Evolutionary conservation across 2,329 filamentous ascomycete genomes (phyloP).

Genomic region (Orbilia quercus): DNA sequence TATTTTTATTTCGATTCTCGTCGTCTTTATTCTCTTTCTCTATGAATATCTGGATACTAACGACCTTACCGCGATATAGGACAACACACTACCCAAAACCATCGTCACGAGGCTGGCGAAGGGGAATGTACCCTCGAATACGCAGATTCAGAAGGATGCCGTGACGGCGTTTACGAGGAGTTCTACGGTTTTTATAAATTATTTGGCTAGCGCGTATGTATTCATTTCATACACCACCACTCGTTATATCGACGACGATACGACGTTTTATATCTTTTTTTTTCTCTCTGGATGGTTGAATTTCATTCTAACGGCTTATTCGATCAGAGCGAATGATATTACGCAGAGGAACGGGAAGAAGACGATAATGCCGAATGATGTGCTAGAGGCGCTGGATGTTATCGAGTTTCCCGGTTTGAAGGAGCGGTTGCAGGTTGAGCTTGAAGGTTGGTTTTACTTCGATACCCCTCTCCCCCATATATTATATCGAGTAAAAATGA

Average conservation of each 20-base stretch:
- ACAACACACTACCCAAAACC: constrained; percentile 80
- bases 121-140: constrained; percentile 81
- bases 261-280: no score
- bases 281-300: constrained; percentile 11
- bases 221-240: no score
- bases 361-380: constrained; percentile 73
- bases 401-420: constrained; percentile 88
- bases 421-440: constrained; percentile 77
- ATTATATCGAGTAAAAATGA: no score
- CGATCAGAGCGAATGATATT: constrained; percentile 76
- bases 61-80: constrained; percentile 65
- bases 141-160: constrained; percentile 75
- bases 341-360: constrained; percentile 70
- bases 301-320: no score
- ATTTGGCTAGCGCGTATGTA: constrained; percentile 78
- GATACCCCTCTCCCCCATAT: no score
- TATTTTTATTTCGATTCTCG: no score
- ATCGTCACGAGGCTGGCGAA: constrained; percentile 84
- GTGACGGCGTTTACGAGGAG: constrained; percentile 82
- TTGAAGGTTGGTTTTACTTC: constrained; percentile 64
- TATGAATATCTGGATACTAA: not conserved
- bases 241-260: no score
- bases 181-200: constrained; percentile 84
- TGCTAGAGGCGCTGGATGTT: constrained; percentile 95
- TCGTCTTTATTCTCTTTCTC: no score